These are phyloP conservation scores for Brassica cretica DNA, from an alignment of 345 rosid species.

Conservation along the genomic window DNA sequence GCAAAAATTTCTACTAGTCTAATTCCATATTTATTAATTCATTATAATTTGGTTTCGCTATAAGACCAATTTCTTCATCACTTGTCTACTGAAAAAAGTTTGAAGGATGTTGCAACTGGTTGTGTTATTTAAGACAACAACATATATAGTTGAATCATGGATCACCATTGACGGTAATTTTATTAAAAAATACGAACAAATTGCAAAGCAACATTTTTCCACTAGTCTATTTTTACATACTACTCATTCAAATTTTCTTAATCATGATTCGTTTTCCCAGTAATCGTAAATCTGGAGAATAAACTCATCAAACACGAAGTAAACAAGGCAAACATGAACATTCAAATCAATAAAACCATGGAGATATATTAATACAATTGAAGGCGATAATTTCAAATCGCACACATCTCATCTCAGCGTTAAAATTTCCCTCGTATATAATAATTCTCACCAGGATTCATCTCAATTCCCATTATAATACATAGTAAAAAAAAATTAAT, in stretches of 20 bases:
- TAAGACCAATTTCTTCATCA: slow-evolving; percentile 15
- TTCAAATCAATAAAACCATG: slow-evolving; percentile 22
- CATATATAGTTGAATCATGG: not conserved
- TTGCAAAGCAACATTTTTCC: not conserved
- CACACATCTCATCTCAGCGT: slow-evolving; percentile 42
- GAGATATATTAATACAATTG: slow-evolving; percentile 20
- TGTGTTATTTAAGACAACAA: not conserved
- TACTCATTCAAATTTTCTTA: not conserved
- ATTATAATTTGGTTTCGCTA: not conserved
- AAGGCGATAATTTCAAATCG: slow-evolving; percentile 13
- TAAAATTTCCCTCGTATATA: slow-evolving; percentile 31
- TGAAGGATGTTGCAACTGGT: not conserved
- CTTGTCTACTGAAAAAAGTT: not conserved
- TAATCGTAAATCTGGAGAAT: not conserved
- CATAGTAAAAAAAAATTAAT: too few species aligned
- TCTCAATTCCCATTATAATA: too few species aligned
- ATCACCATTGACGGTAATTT: not conserved
- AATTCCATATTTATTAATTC: too few species aligned
- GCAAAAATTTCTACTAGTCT: too few species aligned
- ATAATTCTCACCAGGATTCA: too few species aligned
- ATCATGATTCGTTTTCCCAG: not conserved
- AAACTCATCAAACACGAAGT: not conserved
- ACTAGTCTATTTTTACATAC: not conserved
- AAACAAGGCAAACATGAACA: slow-evolving; percentile 1
- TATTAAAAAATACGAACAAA: not conserved